Evolutionary conservation across 345 rosid species (phyloP), one percentile per base, ranked within the genome.

Genomic region (Syzygium aromaticum): DNA sequence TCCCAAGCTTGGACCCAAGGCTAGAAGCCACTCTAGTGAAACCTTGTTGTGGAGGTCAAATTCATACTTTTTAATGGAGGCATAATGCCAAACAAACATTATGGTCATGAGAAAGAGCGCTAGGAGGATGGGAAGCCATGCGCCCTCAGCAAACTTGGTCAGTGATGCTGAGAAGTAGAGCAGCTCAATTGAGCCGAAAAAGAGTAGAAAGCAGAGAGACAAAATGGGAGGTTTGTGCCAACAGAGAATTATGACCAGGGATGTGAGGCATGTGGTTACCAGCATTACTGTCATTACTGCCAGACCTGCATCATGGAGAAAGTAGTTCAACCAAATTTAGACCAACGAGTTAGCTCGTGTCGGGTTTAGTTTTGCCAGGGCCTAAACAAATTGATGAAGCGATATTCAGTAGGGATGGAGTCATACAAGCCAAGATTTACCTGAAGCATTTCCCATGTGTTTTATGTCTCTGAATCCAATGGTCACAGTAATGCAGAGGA

Each of bases 261-360:
- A 93, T 53, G 94, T 96, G n/a, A 98, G 98, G 91, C 99, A 95
- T 13, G 99, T 98, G 3, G 99, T 98, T 86, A 98, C 99, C 85
- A 96, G 93, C 99, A 98, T 98, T 89, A 96, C 99, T 22, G 99
- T 92, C 99, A 98, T 98, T 86, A 98, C 98, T 7, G 99, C 99
- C 87, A 98, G 90, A 61, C 99, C 99, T 97, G 96, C 90, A 91
- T 90, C 61, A 43, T 25, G 52, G 85, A 59, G 89, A 38, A 43
- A 22, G 54, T 19, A 6, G 28, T 59, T 21, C 46, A 27, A 59
- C 77, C 52, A 51, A 27, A 57, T 38, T 59, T 59, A 8, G 7
- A 52, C 43, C 19, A 1, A 53, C 51, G 30, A 40, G 33, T 77
- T 23, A 77, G 21, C 59, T 27, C 54, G 14, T 14, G 57, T 78